These are phyloP conservation scores for Colletotrichum sp. DNA, from an alignment of 2,329 filamentous ascomycete species.

Conservation along the genomic window DNA sequence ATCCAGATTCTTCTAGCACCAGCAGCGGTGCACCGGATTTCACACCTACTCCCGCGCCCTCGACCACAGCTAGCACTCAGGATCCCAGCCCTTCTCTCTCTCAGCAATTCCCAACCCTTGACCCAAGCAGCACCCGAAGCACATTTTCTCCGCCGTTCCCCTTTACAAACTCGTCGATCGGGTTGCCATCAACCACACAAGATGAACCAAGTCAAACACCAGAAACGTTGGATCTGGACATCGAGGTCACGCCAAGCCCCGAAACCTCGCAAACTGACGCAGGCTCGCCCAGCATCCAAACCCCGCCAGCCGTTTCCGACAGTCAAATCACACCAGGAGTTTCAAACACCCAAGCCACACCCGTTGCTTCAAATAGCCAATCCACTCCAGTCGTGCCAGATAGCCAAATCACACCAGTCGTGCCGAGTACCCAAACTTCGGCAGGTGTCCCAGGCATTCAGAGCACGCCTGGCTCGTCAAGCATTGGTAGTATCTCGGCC, in stretches of 20 bases:
- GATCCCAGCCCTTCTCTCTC: neutral
- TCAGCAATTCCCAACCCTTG: neutral
- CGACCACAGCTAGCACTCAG: neutral
- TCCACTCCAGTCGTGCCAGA: neutral
- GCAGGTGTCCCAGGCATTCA: neutral
- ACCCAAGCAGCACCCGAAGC: neutral
- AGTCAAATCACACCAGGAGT: neutral
- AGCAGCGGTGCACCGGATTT: neutral
- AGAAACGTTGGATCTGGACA: neutral
- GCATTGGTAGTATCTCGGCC: neutral
- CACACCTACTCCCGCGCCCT: neutral
- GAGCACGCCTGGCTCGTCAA: neutral
- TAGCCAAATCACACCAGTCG: neutral
- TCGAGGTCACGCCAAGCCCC: neutral
- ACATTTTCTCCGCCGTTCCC: neutral
- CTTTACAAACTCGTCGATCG: neutral
- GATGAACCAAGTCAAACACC: neutral
- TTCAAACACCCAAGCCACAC: neutral
- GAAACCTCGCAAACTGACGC: neutral
- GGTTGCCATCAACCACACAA: neutral
- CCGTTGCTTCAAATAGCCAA: neutral
- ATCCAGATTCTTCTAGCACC: neutral
- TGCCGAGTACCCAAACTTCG: neutral
- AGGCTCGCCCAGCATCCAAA: neutral
- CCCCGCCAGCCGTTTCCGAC: neutral